These are phyloP conservation scores for Backusella circina DNA, from an alignment of 192 early-diverging fungal genomes.

Conservation along the genomic window DNA sequence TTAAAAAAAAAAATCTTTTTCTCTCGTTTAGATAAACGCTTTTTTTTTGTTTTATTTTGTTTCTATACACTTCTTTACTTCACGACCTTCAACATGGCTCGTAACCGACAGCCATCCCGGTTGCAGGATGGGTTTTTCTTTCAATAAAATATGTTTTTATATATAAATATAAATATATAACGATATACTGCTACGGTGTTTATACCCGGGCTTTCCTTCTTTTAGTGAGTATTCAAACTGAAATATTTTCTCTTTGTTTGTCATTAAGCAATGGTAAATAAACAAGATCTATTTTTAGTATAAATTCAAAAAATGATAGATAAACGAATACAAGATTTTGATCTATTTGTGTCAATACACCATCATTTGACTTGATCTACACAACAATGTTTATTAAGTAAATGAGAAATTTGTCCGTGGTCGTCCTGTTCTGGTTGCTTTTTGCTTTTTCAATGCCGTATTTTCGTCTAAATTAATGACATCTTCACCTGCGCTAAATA, in stretches of 20 bases:
- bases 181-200: too few species aligned
- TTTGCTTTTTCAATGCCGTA: not conserved
- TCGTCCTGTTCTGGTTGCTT: conserved; percentile 12
- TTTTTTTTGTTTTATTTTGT: conserved; percentile 2
- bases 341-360: too few species aligned
- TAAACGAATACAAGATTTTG: too few species aligned
- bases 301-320: too few species aligned
- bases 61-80: conserved; percentile 2
- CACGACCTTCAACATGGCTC: conserved; percentile 21
- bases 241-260: too few species aligned
- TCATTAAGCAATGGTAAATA: too few species aligned
- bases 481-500: conserved; percentile 29
- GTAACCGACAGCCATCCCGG: conserved; percentile 23
- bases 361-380: too few species aligned
- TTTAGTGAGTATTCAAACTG: too few species aligned
- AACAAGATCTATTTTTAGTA: too few species aligned
- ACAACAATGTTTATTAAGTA: too few species aligned
- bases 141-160: not conserved
- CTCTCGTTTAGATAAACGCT: not conserved
- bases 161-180: not conserved
- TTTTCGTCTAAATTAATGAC: not conserved
- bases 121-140: conserved; percentile 18
- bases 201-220: too few species aligned
- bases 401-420: conserved; percentile 26
- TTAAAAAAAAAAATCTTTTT: not conserved